Conservation (phyloP, 2,329 filamentous ascomycete species). For the Pseudodiploospora longispora region DNA sequence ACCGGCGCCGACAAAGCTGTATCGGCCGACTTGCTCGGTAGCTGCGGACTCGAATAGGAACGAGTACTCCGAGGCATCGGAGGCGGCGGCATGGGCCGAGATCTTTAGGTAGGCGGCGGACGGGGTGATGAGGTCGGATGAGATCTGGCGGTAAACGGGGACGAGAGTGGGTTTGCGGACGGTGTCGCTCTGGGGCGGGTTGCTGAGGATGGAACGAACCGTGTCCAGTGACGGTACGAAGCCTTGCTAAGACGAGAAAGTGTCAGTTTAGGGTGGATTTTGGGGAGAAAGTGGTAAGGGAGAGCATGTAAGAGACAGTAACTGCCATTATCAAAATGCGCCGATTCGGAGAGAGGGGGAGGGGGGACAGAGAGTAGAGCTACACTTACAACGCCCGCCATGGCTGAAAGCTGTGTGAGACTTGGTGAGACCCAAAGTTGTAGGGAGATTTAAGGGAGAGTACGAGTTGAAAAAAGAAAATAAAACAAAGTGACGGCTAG, state of each 20-base stretch:
- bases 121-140: conserved; percentile 88
- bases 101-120: conserved; percentile 94
- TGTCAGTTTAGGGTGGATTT: background rate
- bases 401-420: conserved; percentile 7
- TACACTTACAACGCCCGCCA: conserved; percentile 22
- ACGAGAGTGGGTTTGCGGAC: conserved; percentile 57
- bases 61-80: conserved; percentile 59
- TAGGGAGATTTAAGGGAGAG: no score
- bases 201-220: conserved; percentile 34
- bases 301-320: background rate
- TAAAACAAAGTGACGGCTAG: no score
- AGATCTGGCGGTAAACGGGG: conserved; percentile 74
- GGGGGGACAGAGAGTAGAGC: background rate
- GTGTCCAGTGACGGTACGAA: conserved; percentile 39
- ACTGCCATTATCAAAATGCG: no score
- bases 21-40: conserved; percentile 86
- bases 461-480: no score
- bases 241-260: conserved; percentile 23
- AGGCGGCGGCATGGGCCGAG: conserved; percentile 53
- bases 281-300: background rate
- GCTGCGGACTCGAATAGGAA: conserved; percentile 96
- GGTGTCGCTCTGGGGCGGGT: conserved; percentile 20
- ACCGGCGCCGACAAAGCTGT: conserved; percentile 88
- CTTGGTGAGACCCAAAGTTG: background rate
- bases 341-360: background rate